Percentiles rank a stretch among this genome's conserved stretches.
Evolutionary conservation across 805 yeast species (phyloP).

Genomic region (Wickerhamomyces chaumierensis): DNA sequence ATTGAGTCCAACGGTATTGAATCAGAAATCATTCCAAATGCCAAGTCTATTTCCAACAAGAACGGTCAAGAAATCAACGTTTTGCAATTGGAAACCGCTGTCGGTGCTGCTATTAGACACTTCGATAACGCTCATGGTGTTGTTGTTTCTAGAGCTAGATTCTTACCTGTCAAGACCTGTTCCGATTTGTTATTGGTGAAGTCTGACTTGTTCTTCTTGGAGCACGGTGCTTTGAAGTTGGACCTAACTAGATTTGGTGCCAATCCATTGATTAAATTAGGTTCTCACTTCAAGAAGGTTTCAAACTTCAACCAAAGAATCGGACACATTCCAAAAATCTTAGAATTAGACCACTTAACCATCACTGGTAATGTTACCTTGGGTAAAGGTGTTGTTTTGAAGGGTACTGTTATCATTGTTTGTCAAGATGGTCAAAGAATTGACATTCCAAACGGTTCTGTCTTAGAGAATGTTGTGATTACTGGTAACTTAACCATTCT

Average conservation of each 20-base stretch:
- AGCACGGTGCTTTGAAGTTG: conserved; percentile 82
- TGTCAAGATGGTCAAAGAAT: conserved; percentile 95
- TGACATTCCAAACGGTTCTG: conserved; percentile 93
- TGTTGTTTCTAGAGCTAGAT: conserved; percentile 95
- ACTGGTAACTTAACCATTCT: conserved; percentile 93
- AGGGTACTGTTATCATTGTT: conserved; percentile 95
- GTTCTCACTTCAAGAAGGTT: conserved; percentile 94
- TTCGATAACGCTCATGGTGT: conserved; percentile 94
- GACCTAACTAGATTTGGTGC: conserved; percentile 82
- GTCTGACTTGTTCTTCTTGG: conserved; percentile 83
- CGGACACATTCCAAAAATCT: conserved; percentile 90
- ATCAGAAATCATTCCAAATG: conserved; percentile 93
- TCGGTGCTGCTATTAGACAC: conserved; percentile 97
- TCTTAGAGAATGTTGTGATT: conserved; percentile 91
- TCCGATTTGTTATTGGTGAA: conserved; percentile 90
- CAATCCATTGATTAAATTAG: conserved; percentile 90
- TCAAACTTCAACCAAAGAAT: conserved; percentile 82
- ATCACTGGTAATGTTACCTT: conserved; percentile 92
- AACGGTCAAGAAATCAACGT: conserved; percentile 79
- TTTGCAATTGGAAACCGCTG: conserved; percentile 95
- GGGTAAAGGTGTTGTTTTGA: conserved; percentile 83
- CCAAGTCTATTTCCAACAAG: conserved; percentile 56
- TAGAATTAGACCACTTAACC: conserved; percentile 94
- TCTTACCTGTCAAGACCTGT: conserved; percentile 96
- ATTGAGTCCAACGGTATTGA: conserved; percentile 74